phyloP scores from a whole-genome alignment of 2,329 filamentous ascomycete genomes.

The Laburnicola sp. region DNA sequence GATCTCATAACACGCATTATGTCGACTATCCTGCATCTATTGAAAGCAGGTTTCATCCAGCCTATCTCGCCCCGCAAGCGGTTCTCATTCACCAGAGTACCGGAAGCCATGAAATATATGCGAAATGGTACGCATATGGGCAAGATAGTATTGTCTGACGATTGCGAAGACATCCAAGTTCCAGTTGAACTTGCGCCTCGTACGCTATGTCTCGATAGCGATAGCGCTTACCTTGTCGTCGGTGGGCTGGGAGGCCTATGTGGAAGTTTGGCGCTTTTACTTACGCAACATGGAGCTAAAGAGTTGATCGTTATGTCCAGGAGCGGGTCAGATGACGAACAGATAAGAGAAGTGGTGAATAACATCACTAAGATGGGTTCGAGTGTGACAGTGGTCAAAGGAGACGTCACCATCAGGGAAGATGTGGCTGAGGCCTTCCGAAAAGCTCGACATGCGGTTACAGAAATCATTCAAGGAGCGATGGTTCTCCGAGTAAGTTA shows the following conservation, averaged over 20 bases:
- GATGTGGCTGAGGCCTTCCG: not conserved
- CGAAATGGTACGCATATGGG: constrained; percentile 44
- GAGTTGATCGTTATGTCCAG: no score
- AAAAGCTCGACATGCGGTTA: constrained; percentile 14
- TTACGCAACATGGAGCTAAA: constrained; percentile 18
- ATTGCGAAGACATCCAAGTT: no score
- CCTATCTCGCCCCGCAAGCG: constrained; percentile 34
- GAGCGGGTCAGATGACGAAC: no score
- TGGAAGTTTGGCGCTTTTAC: constrained; percentile 16
- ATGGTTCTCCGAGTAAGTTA: constrained; percentile 30
- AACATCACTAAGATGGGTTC: not conserved
- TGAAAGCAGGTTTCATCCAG: constrained; percentile 23
- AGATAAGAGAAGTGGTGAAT: no score
- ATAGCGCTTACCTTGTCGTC: constrained; percentile 20
- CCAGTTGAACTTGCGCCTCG: not conserved
- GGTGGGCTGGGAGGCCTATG: constrained; percentile 22
- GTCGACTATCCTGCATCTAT: not conserved
- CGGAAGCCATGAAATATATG: constrained; percentile 31
- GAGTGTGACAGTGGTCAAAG: not conserved
- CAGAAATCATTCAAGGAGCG: constrained; percentile 37
- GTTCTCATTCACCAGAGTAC: constrained; percentile 27
- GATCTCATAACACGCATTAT: not conserved
- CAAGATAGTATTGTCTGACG: constrained; percentile 42
- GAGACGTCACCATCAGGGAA: not conserved
- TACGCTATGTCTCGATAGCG: not conserved